phyloP scores from a whole-genome alignment of 805 yeast genomes.

The Wickerhamomyces chambardii region DNA sequence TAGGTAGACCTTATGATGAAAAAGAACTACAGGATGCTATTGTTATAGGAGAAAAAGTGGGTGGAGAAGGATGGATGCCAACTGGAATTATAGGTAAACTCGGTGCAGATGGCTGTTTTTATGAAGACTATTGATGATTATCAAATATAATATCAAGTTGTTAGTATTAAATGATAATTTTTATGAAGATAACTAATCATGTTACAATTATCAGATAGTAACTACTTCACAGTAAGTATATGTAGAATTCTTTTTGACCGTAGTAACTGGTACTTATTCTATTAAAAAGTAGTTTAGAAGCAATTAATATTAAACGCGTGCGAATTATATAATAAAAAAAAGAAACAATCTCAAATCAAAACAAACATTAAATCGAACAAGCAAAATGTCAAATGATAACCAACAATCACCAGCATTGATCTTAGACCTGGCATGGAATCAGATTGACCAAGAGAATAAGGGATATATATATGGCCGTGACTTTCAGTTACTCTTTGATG shows the following conservation, averaged over 20 bases:
- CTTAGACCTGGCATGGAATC: slow-evolving; percentile 15
- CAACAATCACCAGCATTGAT: slow-evolving; percentile 1
- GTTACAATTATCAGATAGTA: too few species aligned
- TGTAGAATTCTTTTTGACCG: too few species aligned
- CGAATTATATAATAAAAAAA: too few species aligned
- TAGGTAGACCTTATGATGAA: slow-evolving; percentile 40
- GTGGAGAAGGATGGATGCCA: slow-evolving; percentile 44
- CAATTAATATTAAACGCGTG: too few species aligned
- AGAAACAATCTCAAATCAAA: too few species aligned
- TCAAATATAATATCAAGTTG: too few species aligned
- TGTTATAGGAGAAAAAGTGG: slow-evolving; percentile 21
- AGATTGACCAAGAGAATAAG: slow-evolving; percentile 7
- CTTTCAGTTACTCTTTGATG: slow-evolving; percentile 11
- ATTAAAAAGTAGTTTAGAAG: too few species aligned
- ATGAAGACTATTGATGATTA: slow-evolving; percentile 23
- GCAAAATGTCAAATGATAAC: neutral
- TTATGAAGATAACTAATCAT: neutral
- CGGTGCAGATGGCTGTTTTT: slow-evolving; percentile 70
- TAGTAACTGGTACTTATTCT: too few species aligned
- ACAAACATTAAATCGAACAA: too few species aligned
- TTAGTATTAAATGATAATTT: too few species aligned
- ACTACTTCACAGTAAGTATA: too few species aligned
- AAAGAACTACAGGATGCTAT: slow-evolving; percentile 20
- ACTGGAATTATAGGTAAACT: slow-evolving; percentile 45
- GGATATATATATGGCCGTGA: slow-evolving; percentile 14